Conservation (phyloP, 768 basidiomycete genomes). For the Termitomyces sp. region DNA sequence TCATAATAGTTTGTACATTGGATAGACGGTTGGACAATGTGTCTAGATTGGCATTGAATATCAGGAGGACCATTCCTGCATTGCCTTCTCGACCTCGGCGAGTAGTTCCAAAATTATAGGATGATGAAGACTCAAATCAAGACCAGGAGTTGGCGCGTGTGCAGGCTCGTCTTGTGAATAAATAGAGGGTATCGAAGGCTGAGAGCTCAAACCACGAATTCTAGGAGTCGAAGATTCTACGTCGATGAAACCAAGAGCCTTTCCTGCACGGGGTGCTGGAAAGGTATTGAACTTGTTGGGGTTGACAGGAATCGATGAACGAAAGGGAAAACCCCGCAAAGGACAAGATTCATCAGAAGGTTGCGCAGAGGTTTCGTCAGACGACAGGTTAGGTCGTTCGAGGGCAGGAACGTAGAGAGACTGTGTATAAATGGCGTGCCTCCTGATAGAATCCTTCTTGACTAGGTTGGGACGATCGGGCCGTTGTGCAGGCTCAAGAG, state of each 20-base stretch:
- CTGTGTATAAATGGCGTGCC: slow-evolving; percentile 39
- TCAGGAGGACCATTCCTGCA: slow-evolving; percentile 28
- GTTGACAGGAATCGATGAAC: slow-evolving; percentile 9
- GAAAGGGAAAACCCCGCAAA: slow-evolving; percentile 1
- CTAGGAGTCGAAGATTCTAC: slow-evolving; percentile 8
- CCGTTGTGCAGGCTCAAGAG: slow-evolving; percentile 13
- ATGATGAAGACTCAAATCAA: slow-evolving; percentile 16
- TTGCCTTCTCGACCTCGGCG: slow-evolving; percentile 31
- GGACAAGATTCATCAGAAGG: background rate
- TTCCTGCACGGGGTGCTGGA: background rate
- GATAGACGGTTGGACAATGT: background rate
- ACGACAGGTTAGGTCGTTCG: slow-evolving; percentile 8
- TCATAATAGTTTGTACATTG: slow-evolving; percentile 12
- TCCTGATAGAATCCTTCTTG: slow-evolving; percentile 23
- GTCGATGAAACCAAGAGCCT: slow-evolving; percentile 12
- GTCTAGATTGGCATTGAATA: background rate
- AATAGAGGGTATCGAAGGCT: slow-evolving; percentile 21
- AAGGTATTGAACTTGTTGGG: background rate
- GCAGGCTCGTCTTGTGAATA: slow-evolving; percentile 22
- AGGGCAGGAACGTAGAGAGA: slow-evolving; percentile 27
- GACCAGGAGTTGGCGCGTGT: background rate
- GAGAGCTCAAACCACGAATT: slow-evolving; percentile 9
- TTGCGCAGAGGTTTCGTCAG: background rate
- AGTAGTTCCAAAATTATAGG: slow-evolving; percentile 32
- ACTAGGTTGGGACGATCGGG: slow-evolving; percentile 9